Base-by-base conservation (phyloP, 208 protist genomes). In the Leishmania lainsoni region DNA sequence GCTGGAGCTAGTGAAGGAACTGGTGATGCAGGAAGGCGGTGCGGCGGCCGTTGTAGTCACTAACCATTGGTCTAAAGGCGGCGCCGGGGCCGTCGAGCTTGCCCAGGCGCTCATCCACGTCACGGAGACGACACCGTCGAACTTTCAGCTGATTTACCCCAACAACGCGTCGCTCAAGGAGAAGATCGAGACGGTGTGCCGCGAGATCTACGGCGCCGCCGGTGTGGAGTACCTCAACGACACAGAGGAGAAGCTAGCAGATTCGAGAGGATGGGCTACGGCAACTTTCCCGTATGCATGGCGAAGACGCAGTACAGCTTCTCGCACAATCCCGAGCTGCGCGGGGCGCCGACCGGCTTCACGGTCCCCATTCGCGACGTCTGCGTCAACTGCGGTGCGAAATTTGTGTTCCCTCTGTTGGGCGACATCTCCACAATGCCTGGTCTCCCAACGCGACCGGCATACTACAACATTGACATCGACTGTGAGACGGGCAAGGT, bases 231-330 rank as follows among this genome's bases (percentile, higher is more conserved):
- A 96, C 86, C 84, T 90, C n/a, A 89, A 93, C 85, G 85, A 88
- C 79, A 98, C 97, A 16, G 92, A 97, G 68, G 87, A 92, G 65
- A 94, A 99, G 82, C 90, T 99, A 63, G 90, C 90, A 14, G 83
- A 91, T 99, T 97, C 81, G 90, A 97, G 78, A 78, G 35, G 71
- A 82, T 83, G 39, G 93, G 94, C 59, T 98, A 95, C 84, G 97
- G 94, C 17, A 69, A 81, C 74, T 97, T 96, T 75, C 94, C 95
- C 29, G 95, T 99, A 58, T 99, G 99, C 87, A 99, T 99, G 95
- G 98, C 98, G 35, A 99, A 99, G 92, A 99, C 99, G 42, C 98
- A 99, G 85, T 97, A 99, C 81, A 98, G 95, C 45, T 95, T 99
- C 61, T 98, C 95, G 26, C 89, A 97, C 86, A 92, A 99, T 78